phyloP scores from a whole-genome alignment of 1,284 basidiomycete genomes.

The Leccinum pachyderme region DNA sequence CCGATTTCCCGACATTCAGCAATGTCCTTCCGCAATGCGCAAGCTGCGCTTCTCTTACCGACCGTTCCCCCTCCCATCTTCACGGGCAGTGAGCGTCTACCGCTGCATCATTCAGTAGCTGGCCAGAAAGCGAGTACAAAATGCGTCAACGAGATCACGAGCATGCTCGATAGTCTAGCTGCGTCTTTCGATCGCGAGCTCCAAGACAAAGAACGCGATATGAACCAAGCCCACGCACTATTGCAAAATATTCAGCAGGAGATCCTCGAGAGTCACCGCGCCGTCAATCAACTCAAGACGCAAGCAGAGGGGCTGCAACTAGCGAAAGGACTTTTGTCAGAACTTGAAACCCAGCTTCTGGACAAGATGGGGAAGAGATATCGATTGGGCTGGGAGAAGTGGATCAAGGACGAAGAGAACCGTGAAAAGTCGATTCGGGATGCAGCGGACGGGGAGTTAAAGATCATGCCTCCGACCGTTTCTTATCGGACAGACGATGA shows the following conservation, averaged over 20 bases:
- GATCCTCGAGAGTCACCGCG: conserved; percentile 84
- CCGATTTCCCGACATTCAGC: conserved; percentile 61
- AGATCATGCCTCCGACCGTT: conserved; percentile 41
- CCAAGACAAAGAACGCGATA: conserved; percentile 88
- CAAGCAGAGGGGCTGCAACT: conserved; percentile 72
- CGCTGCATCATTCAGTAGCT: conserved; percentile 83
- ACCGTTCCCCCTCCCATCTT: conserved; percentile 42
- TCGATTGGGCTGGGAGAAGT: conserved; percentile 87
- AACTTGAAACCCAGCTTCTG: conserved; percentile 66
- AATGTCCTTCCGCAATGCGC: conserved; percentile 69
- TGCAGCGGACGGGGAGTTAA: conserved; percentile 52
- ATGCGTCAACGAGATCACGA: conserved; percentile 81
- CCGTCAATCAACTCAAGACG: conserved; percentile 67
- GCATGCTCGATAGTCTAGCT: conserved; percentile 87
- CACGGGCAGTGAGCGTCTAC: conserved; percentile 57
- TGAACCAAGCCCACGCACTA: conserved; percentile 86
- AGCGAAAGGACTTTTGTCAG: conserved; percentile 57
- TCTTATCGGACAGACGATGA: conserved; percentile 46
- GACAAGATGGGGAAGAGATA: conserved; percentile 79
- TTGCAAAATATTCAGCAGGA: conserved; percentile 89
- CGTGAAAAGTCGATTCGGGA: conserved; percentile 68
- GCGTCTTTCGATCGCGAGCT: conserved; percentile 94
- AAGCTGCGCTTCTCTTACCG: conserved; percentile 41
- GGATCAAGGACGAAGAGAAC: conserved; percentile 82
- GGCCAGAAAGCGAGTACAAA: conserved; percentile 87